Percentiles rank a stretch among this genome's conserved stretches.
These are phyloP conservation scores for Suhomyces vadensis DNA, from an alignment of 805 yeast species.

Conservation along the genomic window DNA sequence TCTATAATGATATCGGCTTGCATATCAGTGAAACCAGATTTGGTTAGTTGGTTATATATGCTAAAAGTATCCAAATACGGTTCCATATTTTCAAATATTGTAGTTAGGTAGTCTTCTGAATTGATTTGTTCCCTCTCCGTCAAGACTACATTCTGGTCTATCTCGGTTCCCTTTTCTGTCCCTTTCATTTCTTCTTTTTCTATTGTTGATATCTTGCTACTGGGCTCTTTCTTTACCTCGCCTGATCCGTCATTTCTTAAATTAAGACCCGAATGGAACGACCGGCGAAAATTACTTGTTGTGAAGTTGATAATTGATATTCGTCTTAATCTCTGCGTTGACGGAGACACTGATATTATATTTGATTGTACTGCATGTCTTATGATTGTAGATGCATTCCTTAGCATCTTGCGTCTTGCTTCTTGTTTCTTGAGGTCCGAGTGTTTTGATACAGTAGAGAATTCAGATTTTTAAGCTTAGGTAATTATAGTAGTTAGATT, in stretches of 20 bases:
- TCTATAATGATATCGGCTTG: conserved; percentile 64
- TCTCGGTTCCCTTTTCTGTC: no score
- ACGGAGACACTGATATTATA: not conserved
- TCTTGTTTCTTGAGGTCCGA: no score
- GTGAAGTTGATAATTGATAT: not conserved
- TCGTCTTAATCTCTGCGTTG: not conserved
- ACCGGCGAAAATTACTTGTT: not conserved
- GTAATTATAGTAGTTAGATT: no score
- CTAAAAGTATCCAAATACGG: conserved; percentile 50
- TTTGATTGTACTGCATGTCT: not conserved
- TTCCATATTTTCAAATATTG: conserved; percentile 54
- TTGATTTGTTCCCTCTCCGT: no score
- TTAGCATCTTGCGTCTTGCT: conserved; percentile 1
- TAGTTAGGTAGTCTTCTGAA: conserved; percentile 45
- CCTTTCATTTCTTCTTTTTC: not conserved
- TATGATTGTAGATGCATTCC: not conserved
- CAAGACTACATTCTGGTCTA: no score
- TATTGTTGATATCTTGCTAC: not conserved
- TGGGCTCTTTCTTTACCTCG: not conserved
- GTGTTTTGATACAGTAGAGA: no score
- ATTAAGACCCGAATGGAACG: not conserved
- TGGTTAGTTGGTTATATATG: conserved; percentile 52
- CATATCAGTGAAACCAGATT: conserved; percentile 57
- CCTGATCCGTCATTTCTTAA: not conserved
- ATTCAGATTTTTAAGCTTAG: not conserved